Conservation (phyloP, 2,329 filamentous ascomycete species). For the Periconia digitata region DNA sequence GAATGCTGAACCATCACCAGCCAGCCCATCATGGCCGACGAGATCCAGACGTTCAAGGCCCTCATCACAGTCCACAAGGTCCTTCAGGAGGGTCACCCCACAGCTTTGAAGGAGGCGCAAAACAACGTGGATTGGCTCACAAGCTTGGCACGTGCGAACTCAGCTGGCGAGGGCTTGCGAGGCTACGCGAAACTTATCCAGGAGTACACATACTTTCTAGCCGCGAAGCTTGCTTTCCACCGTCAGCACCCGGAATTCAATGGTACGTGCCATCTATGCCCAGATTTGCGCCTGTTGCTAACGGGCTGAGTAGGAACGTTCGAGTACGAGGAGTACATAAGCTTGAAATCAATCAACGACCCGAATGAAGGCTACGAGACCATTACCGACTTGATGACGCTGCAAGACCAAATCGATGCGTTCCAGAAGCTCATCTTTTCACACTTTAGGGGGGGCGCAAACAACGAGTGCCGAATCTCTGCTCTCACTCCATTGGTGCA, state of each 20-base stretch:
- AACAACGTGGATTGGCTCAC: constrained; percentile 89
- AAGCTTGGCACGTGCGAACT: constrained; percentile 80
- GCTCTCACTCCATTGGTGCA: constrained; percentile 90
- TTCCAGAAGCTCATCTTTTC: constrained; percentile 99
- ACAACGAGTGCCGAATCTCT: constrained; percentile 96
- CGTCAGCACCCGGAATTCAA: constrained; percentile 97
- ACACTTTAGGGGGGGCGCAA: constrained; percentile 85
- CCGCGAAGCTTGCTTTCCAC: constrained; percentile 95
- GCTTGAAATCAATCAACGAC: constrained; percentile 96
- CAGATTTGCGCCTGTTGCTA: constrained; percentile 10
- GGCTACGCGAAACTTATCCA: constrained; percentile 88
- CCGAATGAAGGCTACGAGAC: constrained; percentile 97
- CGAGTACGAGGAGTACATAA: constrained; percentile 98
- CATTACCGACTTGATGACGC: constrained; percentile 91
- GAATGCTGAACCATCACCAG: constrained; percentile 49
- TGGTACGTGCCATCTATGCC: constrained; percentile 52
- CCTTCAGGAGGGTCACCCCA: constrained; percentile 91
- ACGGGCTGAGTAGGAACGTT: constrained; percentile 64
- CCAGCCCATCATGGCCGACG: constrained; percentile 96
- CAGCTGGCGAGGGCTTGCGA: constrained; percentile 76
- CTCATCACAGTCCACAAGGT: constrained; percentile 98
- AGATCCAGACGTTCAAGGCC: constrained; percentile 98
- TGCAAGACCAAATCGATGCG: constrained; percentile 97
- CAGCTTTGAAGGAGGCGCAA: constrained; percentile 85
- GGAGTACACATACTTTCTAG: constrained; percentile 94